These are phyloP conservation scores for Begonia loranthoides DNA, from an alignment of 306 rosid species.

Conservation along the genomic window DNA sequence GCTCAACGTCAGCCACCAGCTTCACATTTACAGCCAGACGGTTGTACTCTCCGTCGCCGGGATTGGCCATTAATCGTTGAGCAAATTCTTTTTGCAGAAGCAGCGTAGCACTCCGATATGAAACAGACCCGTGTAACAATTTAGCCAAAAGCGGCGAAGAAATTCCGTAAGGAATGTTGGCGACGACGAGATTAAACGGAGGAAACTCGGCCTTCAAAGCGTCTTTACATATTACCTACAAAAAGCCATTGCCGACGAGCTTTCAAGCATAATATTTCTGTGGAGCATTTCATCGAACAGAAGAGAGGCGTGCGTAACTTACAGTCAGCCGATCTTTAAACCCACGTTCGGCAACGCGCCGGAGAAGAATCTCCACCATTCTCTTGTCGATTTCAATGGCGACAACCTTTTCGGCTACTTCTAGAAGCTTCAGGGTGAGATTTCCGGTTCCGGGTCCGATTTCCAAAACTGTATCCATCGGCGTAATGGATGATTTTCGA, in stretches of 20 bases:
- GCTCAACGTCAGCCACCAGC: slow-evolving; percentile 62
- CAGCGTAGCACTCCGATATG: slow-evolving; percentile 72
- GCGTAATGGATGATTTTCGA: slow-evolving; percentile 42
- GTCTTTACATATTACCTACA: slow-evolving; percentile 57
- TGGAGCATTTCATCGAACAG: slow-evolving; percentile 40
- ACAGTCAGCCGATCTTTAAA: slow-evolving; percentile 28
- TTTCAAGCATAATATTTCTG: not conserved
- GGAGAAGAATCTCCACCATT: slow-evolving; percentile 62
- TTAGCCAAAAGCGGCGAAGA: slow-evolving; percentile 67
- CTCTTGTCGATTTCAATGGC: slow-evolving; percentile 68
- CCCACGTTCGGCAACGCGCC: slow-evolving; percentile 27
- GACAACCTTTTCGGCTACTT: slow-evolving; percentile 44
- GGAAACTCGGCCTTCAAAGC: slow-evolving; percentile 63
- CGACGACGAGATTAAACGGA: slow-evolving; percentile 63
- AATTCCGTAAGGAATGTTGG: slow-evolving; percentile 79
- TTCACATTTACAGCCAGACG: slow-evolving; percentile 74
- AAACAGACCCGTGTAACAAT: slow-evolving; percentile 33
- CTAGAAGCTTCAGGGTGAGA: slow-evolving; percentile 74
- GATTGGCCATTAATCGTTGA: slow-evolving; percentile 52
- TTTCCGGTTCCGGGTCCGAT: slow-evolving; percentile 96
- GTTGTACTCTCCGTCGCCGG: slow-evolving; percentile 62
- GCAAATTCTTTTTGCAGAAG: slow-evolving; percentile 90
- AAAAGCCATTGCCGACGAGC: slow-evolving; percentile 12
- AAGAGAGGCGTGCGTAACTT: slow-evolving; percentile 4
- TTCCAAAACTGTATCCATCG: slow-evolving; percentile 82